These are phyloP conservation scores for Lasiosphaeria hispida DNA, from an alignment of 495 filamentous ascomycete species.

Conservation along the genomic window DNA sequence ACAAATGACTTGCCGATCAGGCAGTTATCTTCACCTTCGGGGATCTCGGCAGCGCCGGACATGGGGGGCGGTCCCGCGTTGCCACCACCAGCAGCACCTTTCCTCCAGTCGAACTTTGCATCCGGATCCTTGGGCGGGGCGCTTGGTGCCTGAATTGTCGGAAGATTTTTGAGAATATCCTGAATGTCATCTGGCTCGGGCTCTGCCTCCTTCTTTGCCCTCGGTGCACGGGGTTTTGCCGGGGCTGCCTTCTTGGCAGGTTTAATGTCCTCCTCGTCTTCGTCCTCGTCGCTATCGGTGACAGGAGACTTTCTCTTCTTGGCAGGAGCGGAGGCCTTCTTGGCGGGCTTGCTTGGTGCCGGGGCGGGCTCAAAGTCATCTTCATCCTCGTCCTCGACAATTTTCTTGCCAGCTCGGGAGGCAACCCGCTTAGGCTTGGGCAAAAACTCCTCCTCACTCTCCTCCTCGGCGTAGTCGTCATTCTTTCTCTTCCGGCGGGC, in stretches of 20 bases:
- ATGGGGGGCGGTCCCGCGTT: constrained; percentile 60
- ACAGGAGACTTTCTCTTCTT: constrained; percentile 50
- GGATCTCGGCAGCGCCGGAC: constrained; percentile 67
- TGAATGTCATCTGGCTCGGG: constrained; percentile 65
- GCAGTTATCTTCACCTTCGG: constrained; percentile 83
- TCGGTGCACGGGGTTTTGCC: constrained; percentile 59
- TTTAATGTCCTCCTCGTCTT: constrained; percentile 42
- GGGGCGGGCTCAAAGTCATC: constrained; percentile 33
- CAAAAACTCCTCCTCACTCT: constrained; percentile 55
- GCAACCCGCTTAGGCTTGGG: constrained; percentile 48
- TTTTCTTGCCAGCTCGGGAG: constrained; percentile 36
- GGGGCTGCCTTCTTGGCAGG: constrained; percentile 57
- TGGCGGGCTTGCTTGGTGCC: constrained; percentile 32
- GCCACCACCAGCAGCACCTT: constrained; percentile 48
- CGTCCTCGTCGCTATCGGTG: constrained; percentile 45
- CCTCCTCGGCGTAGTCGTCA: constrained; percentile 64
- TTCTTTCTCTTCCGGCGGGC: constrained; percentile 58
- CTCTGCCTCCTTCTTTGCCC: constrained; percentile 59
- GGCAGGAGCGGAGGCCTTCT: constrained; percentile 36
- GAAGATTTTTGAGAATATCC: constrained; percentile 84
- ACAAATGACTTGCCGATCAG: constrained; percentile 92
- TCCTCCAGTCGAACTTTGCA: constrained; percentile 69
- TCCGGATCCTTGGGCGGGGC: constrained; percentile 65
- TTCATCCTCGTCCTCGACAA: constrained; percentile 43
- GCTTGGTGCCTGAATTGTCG: constrained; percentile 73